Evolutionary conservation across 1,284 basidiomycete species (phyloP), one percentile per base, ranked within the genome.

Genomic region (Amylostereum areolatum): DNA sequence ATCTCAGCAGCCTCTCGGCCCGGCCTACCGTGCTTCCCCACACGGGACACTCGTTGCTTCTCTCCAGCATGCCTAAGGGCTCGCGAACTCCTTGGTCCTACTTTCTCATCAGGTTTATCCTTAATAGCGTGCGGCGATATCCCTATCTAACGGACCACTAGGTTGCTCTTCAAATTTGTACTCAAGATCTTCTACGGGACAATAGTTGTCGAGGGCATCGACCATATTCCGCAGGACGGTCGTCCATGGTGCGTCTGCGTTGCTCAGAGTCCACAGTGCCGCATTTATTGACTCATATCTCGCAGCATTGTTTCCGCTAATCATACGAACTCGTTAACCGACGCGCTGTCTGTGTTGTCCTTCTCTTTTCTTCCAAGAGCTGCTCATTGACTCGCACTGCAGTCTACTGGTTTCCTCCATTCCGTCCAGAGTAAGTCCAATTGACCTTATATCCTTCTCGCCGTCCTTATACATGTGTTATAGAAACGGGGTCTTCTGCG

Each of bases 111-210:
- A 74, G 85, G 85, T 81, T 56, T 28, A 18, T 8, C 9, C 6
- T 34, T 45, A 28, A 32, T 39, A 24, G 45, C 12, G 30, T n/a
- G 1, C 5, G 27, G 28, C n/a, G 9, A 5, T 30, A 25, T 5
- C n/a, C n/a, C n/a, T n/a, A n/a, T n/a, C n/a, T n/a, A n/a, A n/a
- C n/a, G n/a, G n/a, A n/a, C n/a, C 34, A 7, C 10, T 44, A 89
- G 87, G 31, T 63, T 82, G 29, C 69, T 88, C 27, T 89, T 89
- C 65, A 78, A 77, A 57, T 85, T 89, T 56, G 87, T 90, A 1
- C 78, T 92, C 58, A 88, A 88, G 62, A 88, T 92, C 55, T 92
- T 92, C 69, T 92, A 92, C 64, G 88, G 89, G 2, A 80, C 84
- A 8, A 90, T 93, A 49, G 87, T 92, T n/a, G 77, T 93, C 18